These are phyloP conservation scores for Bathelium albidoporum DNA, from an alignment of 495 filamentous ascomycete species.

Conservation along the genomic window DNA sequence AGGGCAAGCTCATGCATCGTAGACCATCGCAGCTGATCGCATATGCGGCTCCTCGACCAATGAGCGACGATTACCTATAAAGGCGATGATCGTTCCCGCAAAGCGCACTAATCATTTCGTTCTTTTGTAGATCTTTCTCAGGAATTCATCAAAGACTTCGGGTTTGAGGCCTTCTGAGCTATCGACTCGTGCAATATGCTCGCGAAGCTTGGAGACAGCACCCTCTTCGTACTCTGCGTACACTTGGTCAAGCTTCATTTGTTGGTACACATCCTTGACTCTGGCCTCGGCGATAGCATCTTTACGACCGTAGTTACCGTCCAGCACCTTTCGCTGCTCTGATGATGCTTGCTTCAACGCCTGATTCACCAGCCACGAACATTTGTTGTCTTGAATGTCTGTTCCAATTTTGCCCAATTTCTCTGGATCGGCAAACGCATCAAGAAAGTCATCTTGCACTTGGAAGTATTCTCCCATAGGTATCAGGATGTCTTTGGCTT, in stretches of 20 bases:
- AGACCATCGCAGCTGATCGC: too few species aligned
- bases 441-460: slow-evolving; percentile 96
- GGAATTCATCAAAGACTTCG: slow-evolving; percentile 78
- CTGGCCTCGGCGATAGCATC: slow-evolving; percentile 64
- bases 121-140: slow-evolving; percentile 94
- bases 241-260: slow-evolving; percentile 67
- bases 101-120: too few species aligned
- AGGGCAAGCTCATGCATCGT: too few species aligned
- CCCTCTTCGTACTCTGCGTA: slow-evolving; percentile 87
- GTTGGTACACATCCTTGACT: slow-evolving; percentile 79
- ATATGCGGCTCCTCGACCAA: too few species aligned
- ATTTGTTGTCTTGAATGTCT: slow-evolving; percentile 98
- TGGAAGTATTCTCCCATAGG: slow-evolving; percentile 99
- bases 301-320: slow-evolving; percentile 85
- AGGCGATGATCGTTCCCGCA: too few species aligned
- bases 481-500: slow-evolving; percentile 83
- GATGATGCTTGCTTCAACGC: slow-evolving; percentile 65
- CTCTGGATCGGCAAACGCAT: slow-evolving; percentile 86
- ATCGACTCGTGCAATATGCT: slow-evolving; percentile 68
- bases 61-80: too few species aligned
- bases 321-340: slow-evolving; percentile 71
- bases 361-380: slow-evolving; percentile 93
- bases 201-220: slow-evolving; percentile 59
- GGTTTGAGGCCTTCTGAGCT: slow-evolving; percentile 80
- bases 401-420: slow-evolving; percentile 96